A percentile compares a stretch with the other conserved stretches of the same genome.
Conservation (phyloP, 202 grass and related monocot genomes). For the Setaria italica region DNA sequence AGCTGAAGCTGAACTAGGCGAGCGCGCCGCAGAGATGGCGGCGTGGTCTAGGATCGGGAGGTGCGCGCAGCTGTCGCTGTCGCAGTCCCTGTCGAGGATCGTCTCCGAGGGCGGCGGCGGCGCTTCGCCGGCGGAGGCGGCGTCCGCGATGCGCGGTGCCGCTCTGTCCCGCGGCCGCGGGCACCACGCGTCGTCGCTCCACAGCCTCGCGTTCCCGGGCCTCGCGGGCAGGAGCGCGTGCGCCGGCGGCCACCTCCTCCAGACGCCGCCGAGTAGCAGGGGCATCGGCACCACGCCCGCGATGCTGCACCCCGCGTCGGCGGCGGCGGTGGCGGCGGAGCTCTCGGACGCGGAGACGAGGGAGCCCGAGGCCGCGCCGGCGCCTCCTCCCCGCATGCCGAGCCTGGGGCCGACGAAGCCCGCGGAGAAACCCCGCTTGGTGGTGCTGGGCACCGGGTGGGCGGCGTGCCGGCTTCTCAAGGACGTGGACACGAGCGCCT, state of each 20-base stretch:
- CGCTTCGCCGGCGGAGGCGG: background rate
- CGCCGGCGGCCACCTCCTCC: background rate
- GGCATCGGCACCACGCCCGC: slow-evolving; percentile 50
- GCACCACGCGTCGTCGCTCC: slow-evolving; percentile 15
- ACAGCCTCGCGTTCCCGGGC: slow-evolving; percentile 35
- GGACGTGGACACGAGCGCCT: slow-evolving; percentile 73
- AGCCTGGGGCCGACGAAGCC: slow-evolving; percentile 59
- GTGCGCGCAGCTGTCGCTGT: slow-evolving; percentile 44
- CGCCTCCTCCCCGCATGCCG: slow-evolving; percentile 20
- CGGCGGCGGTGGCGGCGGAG: slow-evolving; percentile 22
- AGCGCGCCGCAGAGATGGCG: slow-evolving; percentile 43
- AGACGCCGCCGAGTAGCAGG: slow-evolving; percentile 18
- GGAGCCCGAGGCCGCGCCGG: background rate
- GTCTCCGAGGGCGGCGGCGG: slow-evolving; percentile 35
- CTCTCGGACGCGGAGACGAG: slow-evolving; percentile 40
- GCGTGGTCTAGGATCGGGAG: slow-evolving; percentile 61
- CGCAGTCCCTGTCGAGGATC: slow-evolving; percentile 55
- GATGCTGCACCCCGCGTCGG: slow-evolving; percentile 34
- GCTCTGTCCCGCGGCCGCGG: background rate
- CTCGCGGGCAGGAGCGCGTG: slow-evolving; percentile 22
- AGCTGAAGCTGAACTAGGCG: background rate
- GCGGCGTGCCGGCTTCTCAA: slow-evolving; percentile 88
- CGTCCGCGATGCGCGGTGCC: slow-evolving; percentile 32
- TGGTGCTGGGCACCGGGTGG: slow-evolving; percentile 92
- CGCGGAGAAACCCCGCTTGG: slow-evolving; percentile 75